A percentile compares a stretch with the other conserved stretches of the same genome.
These are phyloP conservation scores for Phytophthora sojae DNA, from an alignment of 352 stramenopile species.

Conservation along the genomic window DNA sequence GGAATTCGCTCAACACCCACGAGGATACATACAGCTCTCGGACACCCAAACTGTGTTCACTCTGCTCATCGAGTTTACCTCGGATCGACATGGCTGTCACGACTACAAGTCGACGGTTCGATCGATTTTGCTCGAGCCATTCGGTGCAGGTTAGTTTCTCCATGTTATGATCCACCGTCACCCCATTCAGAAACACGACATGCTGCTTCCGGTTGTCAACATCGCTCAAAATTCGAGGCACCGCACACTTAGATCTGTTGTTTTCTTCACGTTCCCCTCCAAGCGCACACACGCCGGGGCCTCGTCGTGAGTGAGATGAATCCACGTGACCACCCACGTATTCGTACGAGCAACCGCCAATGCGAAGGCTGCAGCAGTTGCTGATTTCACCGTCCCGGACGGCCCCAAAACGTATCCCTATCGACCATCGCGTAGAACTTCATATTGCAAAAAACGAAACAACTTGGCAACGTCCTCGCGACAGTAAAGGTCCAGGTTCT, in stretches of 20 bases:
- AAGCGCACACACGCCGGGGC: constrained; percentile 11
- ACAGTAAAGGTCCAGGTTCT: not conserved
- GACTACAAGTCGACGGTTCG: not conserved
- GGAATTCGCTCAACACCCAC: not conserved
- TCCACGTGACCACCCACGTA: constrained; percentile 14
- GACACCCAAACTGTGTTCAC: not conserved
- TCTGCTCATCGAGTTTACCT: not conserved
- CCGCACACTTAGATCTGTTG: not conserved
- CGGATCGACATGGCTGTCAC: not conserved
- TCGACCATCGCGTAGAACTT: constrained; percentile 5
- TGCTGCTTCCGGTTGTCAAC: constrained; percentile 7
- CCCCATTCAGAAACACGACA: constrained; percentile 16
- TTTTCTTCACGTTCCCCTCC: constrained; percentile 14
- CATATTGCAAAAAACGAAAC: constrained; percentile 2
- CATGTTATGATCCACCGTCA: not conserved
- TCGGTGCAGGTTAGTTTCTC: not conserved
- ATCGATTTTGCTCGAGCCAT: not conserved
- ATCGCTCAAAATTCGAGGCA: not conserved
- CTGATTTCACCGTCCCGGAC: constrained; percentile 12
- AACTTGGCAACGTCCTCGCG: not conserved
- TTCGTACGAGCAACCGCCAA: constrained; percentile 3
- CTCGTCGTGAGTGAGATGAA: not conserved
- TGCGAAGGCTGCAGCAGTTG: constrained; percentile 17
- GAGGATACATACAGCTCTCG: not conserved
- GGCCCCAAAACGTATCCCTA: constrained; percentile 8